Evolutionary conservation across 768 basidiomycete species (phyloP).

Genomic region (Podaxis rugospora): DNA sequence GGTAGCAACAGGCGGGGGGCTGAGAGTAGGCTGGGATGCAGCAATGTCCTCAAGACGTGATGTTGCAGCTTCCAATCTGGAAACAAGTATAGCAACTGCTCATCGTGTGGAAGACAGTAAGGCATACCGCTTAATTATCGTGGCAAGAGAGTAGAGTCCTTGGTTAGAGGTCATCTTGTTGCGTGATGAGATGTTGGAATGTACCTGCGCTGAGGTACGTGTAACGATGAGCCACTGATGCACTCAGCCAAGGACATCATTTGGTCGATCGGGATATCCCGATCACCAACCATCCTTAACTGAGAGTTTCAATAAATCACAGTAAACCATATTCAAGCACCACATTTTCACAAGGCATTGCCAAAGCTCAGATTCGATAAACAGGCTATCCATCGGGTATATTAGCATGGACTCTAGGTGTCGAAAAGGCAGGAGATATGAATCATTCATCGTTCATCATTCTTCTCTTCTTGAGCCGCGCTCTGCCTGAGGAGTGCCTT

Average conservation of each 20-base stretch:
- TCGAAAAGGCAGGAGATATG: no score
- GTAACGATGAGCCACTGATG: neutral
- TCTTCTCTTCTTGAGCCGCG: constrained; percentile 15
- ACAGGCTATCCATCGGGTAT: no score
- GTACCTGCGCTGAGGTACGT: neutral
- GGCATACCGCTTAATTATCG: constrained; percentile 75
- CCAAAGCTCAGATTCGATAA: no score
- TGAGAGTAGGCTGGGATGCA: constrained; percentile 30
- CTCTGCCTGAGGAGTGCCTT: constrained; percentile 36
- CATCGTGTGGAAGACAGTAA: constrained; percentile 6
- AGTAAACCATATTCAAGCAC: no score
- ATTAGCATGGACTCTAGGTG: no score
- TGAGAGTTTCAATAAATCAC: no score
- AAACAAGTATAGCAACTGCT: constrained; percentile 21
- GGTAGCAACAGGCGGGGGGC: constrained; percentile 12
- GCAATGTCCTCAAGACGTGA: constrained; percentile 91
- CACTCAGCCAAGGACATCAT: neutral
- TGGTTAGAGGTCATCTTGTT: constrained; percentile 27
- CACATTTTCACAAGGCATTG: no score
- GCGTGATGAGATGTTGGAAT: constrained; percentile 1
- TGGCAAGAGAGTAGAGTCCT: constrained; percentile 71
- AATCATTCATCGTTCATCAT: neutral
- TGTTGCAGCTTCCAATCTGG: constrained; percentile 87
- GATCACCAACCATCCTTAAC: constrained; percentile 1
- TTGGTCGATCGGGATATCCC: constrained; percentile 9